Base-by-base conservation (phyloP, 148 eudicot genomes). In the Polygonum maritimum region DNA sequence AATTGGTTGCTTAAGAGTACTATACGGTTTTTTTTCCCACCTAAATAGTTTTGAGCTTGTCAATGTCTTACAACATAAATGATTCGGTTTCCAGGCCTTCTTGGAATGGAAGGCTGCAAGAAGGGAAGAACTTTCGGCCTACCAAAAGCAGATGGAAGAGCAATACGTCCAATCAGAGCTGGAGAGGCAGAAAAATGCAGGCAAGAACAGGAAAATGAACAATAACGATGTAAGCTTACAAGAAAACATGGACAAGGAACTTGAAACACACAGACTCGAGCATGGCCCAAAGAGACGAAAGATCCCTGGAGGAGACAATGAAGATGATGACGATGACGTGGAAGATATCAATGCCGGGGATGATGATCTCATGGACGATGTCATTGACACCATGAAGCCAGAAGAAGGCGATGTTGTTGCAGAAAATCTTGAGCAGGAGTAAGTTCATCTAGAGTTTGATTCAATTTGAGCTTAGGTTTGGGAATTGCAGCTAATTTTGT, bases 241-340 rank as follows among this genome's bases (percentile, higher is more conserved):
- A 81, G 98, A 94, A 81, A 94, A 97, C 48, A 94, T 90, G 98
- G 97, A 94, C 91, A 84, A 90, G 80, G 98, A 94, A 80, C 85
- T 94, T 70, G 98, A 94, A 83, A 90, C 96, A 69, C 98, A 94
- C 60, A 86, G 89, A 87, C 91, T 92, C 33, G 97, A 94, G 82
- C 98, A 90, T 67, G 97, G 98, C 10, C 98, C 97, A 6, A 94
- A 94, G 84, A 90, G 89, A 62, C 80, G 97, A 18, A 94, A 89
- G 76, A 89, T 94, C 35, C 90, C 92, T 3, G 83, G 85, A 41
- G 86, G 86, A 55, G 71, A 35, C n/a, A 69, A 89, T 41, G 71
- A 89, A 36, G 98, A 94, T 62, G 98, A 94, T 51, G 98, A 94
- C 48, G 98, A 94, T n/a, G 97, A 92, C 73, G 97, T 94, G 48